phyloP scores from a whole-genome alignment of 345 rosid species.

The Toxicodendron radicans region DNA sequence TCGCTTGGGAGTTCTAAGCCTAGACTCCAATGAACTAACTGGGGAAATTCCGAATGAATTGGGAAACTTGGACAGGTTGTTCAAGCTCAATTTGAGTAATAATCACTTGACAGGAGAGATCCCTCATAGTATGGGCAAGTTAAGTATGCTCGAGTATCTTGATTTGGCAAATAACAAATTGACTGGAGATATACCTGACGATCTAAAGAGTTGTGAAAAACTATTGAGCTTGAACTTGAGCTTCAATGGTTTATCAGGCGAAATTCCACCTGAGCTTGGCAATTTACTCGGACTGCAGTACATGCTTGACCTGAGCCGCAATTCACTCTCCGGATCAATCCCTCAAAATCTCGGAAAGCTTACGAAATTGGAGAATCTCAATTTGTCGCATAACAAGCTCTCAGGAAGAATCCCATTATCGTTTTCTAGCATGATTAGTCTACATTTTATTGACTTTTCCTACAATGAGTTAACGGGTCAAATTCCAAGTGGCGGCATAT shows the following conservation, averaged over 20 bases:
- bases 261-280: conserved; percentile 46
- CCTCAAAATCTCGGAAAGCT: conserved; percentile 49
- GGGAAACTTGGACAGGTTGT: conserved; percentile 42
- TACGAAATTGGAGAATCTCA: conserved; percentile 40
- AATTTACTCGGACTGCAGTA: conserved; percentile 40
- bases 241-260: conserved; percentile 53
- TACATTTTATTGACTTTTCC: conserved; percentile 53
- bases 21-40: conserved; percentile 46
- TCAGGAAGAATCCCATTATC: conserved; percentile 51
- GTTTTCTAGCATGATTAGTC: conserved; percentile 50
- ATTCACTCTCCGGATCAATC: conserved; percentile 54
- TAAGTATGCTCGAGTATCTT: too few relatives aligned
- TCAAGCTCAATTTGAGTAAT: conserved; percentile 47
- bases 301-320: conserved; percentile 64
- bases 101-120: conserved; percentile 43
- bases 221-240: conserved; percentile 52
- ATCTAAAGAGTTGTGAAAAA: conserved; percentile 40
- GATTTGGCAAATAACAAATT: too few relatives aligned
- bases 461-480: conserved; percentile 51
- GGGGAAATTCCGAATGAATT: conserved; percentile 52
- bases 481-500: conserved; percentile 42
- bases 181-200: conserved; percentile 25
- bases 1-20: conserved; percentile 36
- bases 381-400: conserved; percentile 55
- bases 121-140: too few relatives aligned